Evolutionary conservation across 768 basidiomycete species (phyloP).

Genomic region (Lentinula boryana): DNA sequence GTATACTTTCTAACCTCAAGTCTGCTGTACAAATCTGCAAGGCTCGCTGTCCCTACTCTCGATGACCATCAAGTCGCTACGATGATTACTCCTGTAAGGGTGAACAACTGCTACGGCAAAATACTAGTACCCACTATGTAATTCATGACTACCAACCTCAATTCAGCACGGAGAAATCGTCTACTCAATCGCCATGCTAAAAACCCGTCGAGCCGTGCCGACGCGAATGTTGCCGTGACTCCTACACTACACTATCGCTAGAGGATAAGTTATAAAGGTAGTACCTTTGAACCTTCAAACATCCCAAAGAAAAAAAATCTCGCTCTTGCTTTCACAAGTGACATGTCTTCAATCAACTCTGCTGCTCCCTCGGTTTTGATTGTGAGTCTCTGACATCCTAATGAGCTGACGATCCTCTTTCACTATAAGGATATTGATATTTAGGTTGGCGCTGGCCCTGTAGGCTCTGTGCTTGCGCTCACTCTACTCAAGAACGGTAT

Average conservation of each 20-base stretch:
- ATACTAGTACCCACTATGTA: no score
- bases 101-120: no score
- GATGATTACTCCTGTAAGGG: no score
- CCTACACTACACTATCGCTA: no score
- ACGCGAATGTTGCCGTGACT: background rate
- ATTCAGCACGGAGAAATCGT: no score
- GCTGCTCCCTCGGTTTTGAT: background rate
- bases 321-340: background rate
- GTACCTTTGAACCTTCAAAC: no score
- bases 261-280: background rate
- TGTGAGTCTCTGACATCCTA: background rate
- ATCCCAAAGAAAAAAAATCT: no score
- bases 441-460: constrained; percentile 12
- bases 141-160: no score
- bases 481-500: constrained; percentile 8
- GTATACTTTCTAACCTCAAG: background rate
- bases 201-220: background rate
- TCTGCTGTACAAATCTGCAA: no score
- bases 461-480: constrained; percentile 8
- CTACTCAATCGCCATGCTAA: background rate
- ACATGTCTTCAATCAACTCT: background rate
- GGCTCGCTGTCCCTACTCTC: no score
- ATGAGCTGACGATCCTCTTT: no score
- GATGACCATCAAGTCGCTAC: no score
- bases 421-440: background rate